These are phyloP conservation scores for Hymenotorrendiella dingleyae DNA, from an alignment of 2,329 filamentous ascomycete genomes.

Conservation along the genomic window DNA sequence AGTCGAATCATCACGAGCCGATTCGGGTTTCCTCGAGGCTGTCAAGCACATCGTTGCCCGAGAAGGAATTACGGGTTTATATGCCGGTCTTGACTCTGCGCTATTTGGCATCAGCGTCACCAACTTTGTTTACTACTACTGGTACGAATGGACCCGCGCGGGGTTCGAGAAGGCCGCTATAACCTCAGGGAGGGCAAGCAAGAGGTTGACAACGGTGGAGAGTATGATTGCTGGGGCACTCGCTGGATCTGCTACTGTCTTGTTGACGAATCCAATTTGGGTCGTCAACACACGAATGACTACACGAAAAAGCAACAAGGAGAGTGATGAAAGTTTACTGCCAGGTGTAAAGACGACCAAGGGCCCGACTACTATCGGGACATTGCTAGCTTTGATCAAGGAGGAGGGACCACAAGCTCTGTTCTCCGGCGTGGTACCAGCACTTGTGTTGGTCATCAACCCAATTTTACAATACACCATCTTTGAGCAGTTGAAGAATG, in stretches of 20 bases:
- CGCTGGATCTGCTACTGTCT: constrained; percentile 87
- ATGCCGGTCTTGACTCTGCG: constrained; percentile 87
- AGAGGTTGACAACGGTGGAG: constrained; percentile 85
- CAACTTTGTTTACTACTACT: constrained; percentile 99
- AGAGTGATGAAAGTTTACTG: constrained; percentile 38
- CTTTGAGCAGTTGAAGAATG: constrained; percentile 96
- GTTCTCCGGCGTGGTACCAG: constrained; percentile 88
- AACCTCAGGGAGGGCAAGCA: constrained; percentile 65
- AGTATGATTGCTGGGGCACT: constrained; percentile 93
- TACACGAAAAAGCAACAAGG: constrained; percentile 60
- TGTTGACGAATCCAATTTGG: constrained; percentile 98
- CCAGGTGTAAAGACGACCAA: constrained; percentile 40
- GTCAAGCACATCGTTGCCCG: constrained; percentile 82
- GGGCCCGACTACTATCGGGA: constrained; percentile 69
- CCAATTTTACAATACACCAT: constrained; percentile 98
- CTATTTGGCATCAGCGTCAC: constrained; percentile 97
- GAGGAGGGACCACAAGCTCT: constrained; percentile 81
- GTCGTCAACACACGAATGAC: constrained; percentile 99
- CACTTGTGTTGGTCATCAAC: constrained; percentile 92
- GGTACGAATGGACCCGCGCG: constrained; percentile 94
- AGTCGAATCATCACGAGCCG: constrained; percentile 90
- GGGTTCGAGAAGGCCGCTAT: constrained; percentile 77
- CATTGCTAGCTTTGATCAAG: constrained; percentile 70
- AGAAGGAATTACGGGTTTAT: constrained; percentile 83
- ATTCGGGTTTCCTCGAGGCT: constrained; percentile 77